Base-by-base conservation (phyloP, 2,329 filamentous ascomycete genomes). In the Coleophoma cylindrospora region DNA sequence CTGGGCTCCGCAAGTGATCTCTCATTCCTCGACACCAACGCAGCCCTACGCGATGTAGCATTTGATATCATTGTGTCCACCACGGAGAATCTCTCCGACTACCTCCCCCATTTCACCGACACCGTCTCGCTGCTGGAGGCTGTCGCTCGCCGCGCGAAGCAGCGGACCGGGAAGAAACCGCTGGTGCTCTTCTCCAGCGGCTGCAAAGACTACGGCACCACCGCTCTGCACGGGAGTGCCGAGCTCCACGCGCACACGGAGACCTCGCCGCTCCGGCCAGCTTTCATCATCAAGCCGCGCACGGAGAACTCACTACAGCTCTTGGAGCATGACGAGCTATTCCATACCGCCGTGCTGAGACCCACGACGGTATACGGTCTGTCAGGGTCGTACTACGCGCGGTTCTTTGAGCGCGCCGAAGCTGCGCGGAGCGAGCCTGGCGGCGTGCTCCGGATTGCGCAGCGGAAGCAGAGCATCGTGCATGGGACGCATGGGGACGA, bases 401-500 rank as follows among this genome's bases (percentile, higher is more conserved):
- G 67, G 70, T 40, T 69, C 64, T 8, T 68, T 68, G 15, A 75
- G 72, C 60, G 76, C 67, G 59, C 76, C 70, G 53, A 55, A 3
- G 53, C 63, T 10, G 60, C 57, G 3, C 55, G 50, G 12, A 41
- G 45, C 4, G 49, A 49, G 3, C 49, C 54, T 4, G 53, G 56
- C 12, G 51, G 58, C 2, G 56, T 74, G 32, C 53, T 58, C 14
- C 51, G 76, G 3, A 61, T 67, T 0, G 59, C 65, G 0, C 54
- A 69, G 38, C 62, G 65, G 0, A 61, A 68, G 15, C 69, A 63
- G 13, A 27, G 27, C 9, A 70, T 77, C 33, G 60, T 74, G 52
- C 74, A 77, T 50, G 70, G 68, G 3, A 65, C 70, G 36, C 74
- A 78, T 51, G 65, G 77, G 12, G 74, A 77, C 53, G 75, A 78